A percentile compares a stretch with the other conserved stretches of the same genome.
phyloP scores from a whole-genome alignment of 2,329 filamentous ascomycete species.

The Ascochyta rabiei region DNA sequence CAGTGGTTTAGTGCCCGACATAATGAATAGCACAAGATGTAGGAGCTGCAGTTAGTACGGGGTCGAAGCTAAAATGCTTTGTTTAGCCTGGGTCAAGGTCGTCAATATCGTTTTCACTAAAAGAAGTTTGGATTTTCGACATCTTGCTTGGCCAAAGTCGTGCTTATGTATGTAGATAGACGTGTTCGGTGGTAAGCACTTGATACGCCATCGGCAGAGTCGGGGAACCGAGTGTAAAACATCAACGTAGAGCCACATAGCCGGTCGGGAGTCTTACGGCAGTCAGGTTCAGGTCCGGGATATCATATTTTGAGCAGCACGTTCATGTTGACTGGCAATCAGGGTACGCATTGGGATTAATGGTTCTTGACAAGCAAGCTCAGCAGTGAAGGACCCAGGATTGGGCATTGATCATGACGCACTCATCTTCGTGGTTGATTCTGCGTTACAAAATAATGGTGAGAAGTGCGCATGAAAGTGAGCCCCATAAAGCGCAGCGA shows the following conservation, averaged over 20 bases:
- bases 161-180: constrained; percentile 5
- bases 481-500: neutral
- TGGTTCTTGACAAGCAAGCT: neutral
- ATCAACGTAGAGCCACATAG: neutral
- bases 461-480: neutral
- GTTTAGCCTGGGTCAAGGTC: neutral
- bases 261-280: neutral
- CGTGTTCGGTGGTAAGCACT: neutral
- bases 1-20: constrained; percentile 14
- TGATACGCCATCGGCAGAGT: constrained; percentile 8
- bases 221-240: constrained; percentile 8
- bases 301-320: neutral
- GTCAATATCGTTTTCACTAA: neutral
- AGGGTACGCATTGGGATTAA: neutral
- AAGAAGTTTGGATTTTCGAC: neutral
- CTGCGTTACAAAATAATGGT: neutral
- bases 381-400: neutral
- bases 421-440: neutral
- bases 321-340: neutral
- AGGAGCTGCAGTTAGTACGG: neutral
- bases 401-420: neutral
- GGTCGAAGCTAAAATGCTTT: neutral
- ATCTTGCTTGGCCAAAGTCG: neutral
- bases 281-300: neutral
- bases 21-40: neutral